Conservation (phyloP, 1,139 yeast species). For the Yamadazyma sp. region DNA sequence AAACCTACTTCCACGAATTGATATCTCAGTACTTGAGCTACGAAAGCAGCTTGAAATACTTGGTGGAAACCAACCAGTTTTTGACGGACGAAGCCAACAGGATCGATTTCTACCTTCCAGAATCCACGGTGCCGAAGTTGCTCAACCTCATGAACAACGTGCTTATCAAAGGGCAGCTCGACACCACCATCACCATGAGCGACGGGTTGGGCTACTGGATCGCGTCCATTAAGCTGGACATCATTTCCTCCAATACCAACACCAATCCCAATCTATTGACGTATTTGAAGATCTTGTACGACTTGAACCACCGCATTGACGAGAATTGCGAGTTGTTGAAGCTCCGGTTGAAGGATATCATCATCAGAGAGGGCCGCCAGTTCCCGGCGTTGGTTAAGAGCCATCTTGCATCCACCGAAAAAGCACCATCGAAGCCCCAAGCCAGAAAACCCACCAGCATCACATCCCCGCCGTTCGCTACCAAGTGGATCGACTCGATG, state of each 20-base stretch:
- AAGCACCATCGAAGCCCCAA: constrained; percentile 5
- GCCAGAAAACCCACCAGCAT: constrained; percentile 5
- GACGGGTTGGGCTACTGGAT: constrained; percentile 15
- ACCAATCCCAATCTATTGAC: constrained; percentile 15
- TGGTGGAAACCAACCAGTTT: constrained; percentile 52
- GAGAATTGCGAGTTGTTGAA: constrained; percentile 51
- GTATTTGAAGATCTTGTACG: constrained; percentile 45
- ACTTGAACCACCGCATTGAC: constrained; percentile 57
- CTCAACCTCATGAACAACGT: constrained; percentile 58
- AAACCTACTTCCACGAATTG: constrained; percentile 51
- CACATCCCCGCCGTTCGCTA: constrained; percentile 44
- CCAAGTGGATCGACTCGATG: constrained; percentile 67
- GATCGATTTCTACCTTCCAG: constrained; percentile 55
- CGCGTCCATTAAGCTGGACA: constrained; percentile 10
- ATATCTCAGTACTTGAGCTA: constrained; percentile 22
- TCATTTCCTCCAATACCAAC: constrained; percentile 2
- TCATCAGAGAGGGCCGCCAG: constrained; percentile 40
- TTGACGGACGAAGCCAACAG: constrained; percentile 61
- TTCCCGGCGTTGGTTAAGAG: constrained; percentile 30
- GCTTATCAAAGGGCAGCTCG: constrained; percentile 62
- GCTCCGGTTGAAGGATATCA: constrained; percentile 46
- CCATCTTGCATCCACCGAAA: constrained; percentile 15
- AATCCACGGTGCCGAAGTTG: constrained; percentile 53
- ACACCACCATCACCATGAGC: constrained; percentile 17
- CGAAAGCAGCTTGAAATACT: constrained; percentile 33